Base-by-base conservation (phyloP, 148 eudicot genomes). In the Fallopia convolvulus region DNA sequence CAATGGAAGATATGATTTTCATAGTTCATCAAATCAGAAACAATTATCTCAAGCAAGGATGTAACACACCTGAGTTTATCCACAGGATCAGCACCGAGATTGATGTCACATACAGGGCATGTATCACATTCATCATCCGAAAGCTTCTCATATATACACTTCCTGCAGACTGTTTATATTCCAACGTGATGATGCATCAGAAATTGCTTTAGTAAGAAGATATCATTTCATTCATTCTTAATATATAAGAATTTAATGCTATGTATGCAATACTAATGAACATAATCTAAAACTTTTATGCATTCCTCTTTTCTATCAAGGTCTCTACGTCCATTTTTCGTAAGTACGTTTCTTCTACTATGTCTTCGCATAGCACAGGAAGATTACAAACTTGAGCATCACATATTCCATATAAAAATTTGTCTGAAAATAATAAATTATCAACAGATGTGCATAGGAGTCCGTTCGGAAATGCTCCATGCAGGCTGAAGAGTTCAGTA, bases 61-160 rank as follows among this genome's bases (percentile, higher is more conserved):
- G 70, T 61, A 36, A 39, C 78, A 74, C 65, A 91, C 98, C 97
- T 94, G 83, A 94, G 90, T 82, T 94, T 94, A 79, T 94, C 97
- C 82, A 81, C 80, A 14, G 98, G 98, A 74, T 83, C 80, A 78
- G 88, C 83, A 52, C 98, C 98, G 77, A 94, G 83, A 80, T 88
- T 80, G 58, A 88, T 85, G 75, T 94, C 84, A 81, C 98, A 94
- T 48, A 92, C 87, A n/a, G 98, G 98, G 77, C 98, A 94, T 77
- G 83, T 80, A 65, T 94, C 97, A 70, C 82, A 81, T 33, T 90
- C 97, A 47, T 92, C 98, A 72, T 90, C 97, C 14, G 95, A 87
- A 20, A 94, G 82, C 82, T 87, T 94, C 40, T 87, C 85, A 72
- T 87, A 87, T 61, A 94, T 94, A 78, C 98, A 94, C 80, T 87